phyloP scores from a whole-genome alignment of 2,329 filamentous ascomycete genomes.

The Aspergillus udagawae region DNA sequence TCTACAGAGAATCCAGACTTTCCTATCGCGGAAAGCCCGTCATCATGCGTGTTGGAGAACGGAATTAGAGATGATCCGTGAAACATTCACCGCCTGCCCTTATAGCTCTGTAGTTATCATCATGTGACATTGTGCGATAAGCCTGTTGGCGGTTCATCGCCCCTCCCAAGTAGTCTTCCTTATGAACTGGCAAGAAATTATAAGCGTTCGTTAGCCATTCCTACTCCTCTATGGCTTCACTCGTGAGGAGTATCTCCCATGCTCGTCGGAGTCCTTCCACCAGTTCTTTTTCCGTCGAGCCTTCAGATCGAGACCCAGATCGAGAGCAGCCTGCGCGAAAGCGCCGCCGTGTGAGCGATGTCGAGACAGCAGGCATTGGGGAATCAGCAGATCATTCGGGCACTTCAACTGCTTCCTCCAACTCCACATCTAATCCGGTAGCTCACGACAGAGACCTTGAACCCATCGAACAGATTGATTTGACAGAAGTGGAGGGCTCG shows the following conservation, averaged over 20 bases:
- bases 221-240: neutral
- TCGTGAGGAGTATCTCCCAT: neutral
- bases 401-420: neutral
- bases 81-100: constrained; percentile 10
- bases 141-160: neutral
- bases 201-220: neutral
- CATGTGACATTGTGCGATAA: constrained; percentile 2
- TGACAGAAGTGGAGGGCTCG: constrained; percentile 44
- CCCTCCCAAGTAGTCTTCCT: neutral
- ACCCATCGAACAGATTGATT: constrained; percentile 48
- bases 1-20: constrained; percentile 4
- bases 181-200: neutral
- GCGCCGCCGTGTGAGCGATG: constrained; percentile 11
- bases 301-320: constrained; percentile 4
- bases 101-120: neutral
- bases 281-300: neutral
- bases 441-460: constrained; percentile 8
- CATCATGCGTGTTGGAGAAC: constrained; percentile 7
- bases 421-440: neutral
- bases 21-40: constrained; percentile 16
- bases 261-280: neutral
- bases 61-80: constrained; percentile 11
- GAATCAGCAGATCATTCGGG: neutral
- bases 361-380: neutral
- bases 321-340: constrained; percentile 8